Evolutionary conservation across 164 flowering plant genomes (phyloP).

Genomic region (Chloranthus sessilifolius): DNA sequence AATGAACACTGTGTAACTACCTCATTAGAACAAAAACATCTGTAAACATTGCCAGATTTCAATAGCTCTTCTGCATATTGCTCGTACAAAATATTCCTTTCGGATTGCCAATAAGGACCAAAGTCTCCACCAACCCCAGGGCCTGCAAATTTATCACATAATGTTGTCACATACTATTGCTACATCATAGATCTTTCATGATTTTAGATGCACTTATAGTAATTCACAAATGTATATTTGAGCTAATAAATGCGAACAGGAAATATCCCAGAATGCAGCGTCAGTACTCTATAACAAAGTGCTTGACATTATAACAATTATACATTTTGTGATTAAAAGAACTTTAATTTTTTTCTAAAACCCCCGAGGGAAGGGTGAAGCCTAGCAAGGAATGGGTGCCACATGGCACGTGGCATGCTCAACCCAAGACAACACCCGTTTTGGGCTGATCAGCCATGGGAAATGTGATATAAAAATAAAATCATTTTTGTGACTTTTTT

Average conservation of each 20-base stretch:
- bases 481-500: too few species aligned
- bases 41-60: slow-evolving; percentile 77
- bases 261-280: neutral
- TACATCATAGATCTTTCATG: neutral
- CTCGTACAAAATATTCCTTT: slow-evolving; percentile 78
- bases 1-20: slow-evolving; percentile 28
- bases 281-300: neutral
- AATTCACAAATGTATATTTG: neutral
- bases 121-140: slow-evolving; percentile 85
- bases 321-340: too few species aligned
- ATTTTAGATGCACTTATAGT: neutral
- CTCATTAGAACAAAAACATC: slow-evolving; percentile 93
- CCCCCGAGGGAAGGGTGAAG: too few species aligned
- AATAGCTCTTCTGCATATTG: slow-evolving; percentile 75
- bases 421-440: too few species aligned
- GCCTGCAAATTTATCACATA: slow-evolving; percentile 36
- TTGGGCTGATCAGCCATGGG: too few species aligned
- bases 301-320: too few species aligned
- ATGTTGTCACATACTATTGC: neutral
- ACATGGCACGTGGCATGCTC: too few species aligned
- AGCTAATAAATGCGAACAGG: neutral
- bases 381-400: too few species aligned
- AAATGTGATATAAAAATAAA: too few species aligned
- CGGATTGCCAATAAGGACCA: slow-evolving; percentile 96
- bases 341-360: too few species aligned